Evolutionary conservation across 78 protist species (phyloP).

Genomic region (slime mould (Dictyostelium discoideum)): DNA sequence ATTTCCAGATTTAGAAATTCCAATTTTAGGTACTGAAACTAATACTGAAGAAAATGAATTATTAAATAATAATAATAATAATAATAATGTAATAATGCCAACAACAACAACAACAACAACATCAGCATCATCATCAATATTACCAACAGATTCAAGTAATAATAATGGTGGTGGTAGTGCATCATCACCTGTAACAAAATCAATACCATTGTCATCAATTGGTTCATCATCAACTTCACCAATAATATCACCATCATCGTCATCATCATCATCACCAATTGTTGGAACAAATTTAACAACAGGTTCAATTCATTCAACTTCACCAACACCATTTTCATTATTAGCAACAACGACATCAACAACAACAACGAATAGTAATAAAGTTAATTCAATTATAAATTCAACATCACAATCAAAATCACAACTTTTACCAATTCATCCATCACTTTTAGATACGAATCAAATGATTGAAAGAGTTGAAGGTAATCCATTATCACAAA

Average conservation of each 20-base stretch:
- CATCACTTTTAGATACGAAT: slow-evolving; percentile 10
- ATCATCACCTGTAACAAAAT: neutral
- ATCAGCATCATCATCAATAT: neutral
- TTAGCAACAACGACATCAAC: neutral
- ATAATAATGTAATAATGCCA: neutral
- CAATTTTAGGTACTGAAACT: slow-evolving; percentile 70
- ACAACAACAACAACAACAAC: neutral
- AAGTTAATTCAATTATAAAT: neutral
- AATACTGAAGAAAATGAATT: slow-evolving; percentile 20
- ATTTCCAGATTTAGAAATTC: slow-evolving; percentile 70
- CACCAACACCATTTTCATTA: slow-evolving; percentile 27
- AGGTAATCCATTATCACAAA: neutral
- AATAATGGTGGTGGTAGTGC: neutral
- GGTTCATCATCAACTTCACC: slow-evolving; percentile 7
- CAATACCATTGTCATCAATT: neutral
- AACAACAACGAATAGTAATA: neutral
- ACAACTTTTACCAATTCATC: slow-evolving; percentile 46
- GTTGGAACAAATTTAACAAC: neutral
- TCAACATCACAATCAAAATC: slow-evolving; percentile 6
- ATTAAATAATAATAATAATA: neutral
- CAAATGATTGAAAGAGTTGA: neutral
- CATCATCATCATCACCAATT: neutral
- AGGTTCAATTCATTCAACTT: neutral
- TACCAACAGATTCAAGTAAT: neutral
- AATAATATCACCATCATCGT: neutral